Percentiles rank a stretch among this genome's conserved stretches.
phyloP scores from a whole-genome alignment of 192 early-diverging fungal genomes.

The Thamnidium elegans region DNA sequence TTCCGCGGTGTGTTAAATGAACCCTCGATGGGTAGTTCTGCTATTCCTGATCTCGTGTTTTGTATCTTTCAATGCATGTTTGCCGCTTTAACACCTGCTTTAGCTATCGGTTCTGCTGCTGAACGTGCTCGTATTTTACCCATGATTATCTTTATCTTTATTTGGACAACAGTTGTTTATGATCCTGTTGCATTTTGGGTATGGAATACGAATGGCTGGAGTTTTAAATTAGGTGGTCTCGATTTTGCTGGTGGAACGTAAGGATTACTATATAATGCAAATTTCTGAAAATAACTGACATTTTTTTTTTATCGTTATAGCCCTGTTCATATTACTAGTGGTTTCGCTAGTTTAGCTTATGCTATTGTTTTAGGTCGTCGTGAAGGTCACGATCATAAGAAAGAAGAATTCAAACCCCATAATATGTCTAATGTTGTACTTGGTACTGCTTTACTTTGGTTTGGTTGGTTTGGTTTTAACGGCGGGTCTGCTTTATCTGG shows the following conservation, averaged over 20 bases:
- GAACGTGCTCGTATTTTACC: slow-evolving; percentile 87
- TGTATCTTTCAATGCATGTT: slow-evolving; percentile 88
- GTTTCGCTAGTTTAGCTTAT: slow-evolving; percentile 87
- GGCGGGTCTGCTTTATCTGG: slow-evolving; percentile 80
- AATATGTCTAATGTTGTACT: slow-evolving; percentile 91
- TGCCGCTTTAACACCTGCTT: slow-evolving; percentile 85
- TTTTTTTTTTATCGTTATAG: too few relatives aligned
- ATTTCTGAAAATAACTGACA: too few relatives aligned
- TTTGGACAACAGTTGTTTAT: slow-evolving; percentile 94
- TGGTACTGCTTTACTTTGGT: slow-evolving; percentile 25
- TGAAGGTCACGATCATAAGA: slow-evolving; percentile 55
- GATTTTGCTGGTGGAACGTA: slow-evolving; percentile 93
- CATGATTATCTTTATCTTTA: slow-evolving; percentile 84
- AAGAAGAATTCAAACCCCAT: slow-evolving; percentile 75
- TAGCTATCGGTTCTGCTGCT: slow-evolving; percentile 87
- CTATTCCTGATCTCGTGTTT: slow-evolving; percentile 76
- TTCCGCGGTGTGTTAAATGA: slow-evolving; percentile 52
- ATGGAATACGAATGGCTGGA: slow-evolving; percentile 87
- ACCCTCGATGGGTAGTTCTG: slow-evolving; percentile 54
- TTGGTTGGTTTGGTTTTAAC: slow-evolving; percentile 73
- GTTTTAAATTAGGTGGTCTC: slow-evolving; percentile 63
- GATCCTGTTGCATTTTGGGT: slow-evolving; percentile 95
- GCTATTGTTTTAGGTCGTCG: slow-evolving; percentile 83
- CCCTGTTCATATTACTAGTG: slow-evolving; percentile 92
- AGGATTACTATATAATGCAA: too few relatives aligned